These are phyloP conservation scores for Cryptococcus deneoformans DNA, from an alignment of 1,284 basidiomycete species.

Conservation along the genomic window DNA sequence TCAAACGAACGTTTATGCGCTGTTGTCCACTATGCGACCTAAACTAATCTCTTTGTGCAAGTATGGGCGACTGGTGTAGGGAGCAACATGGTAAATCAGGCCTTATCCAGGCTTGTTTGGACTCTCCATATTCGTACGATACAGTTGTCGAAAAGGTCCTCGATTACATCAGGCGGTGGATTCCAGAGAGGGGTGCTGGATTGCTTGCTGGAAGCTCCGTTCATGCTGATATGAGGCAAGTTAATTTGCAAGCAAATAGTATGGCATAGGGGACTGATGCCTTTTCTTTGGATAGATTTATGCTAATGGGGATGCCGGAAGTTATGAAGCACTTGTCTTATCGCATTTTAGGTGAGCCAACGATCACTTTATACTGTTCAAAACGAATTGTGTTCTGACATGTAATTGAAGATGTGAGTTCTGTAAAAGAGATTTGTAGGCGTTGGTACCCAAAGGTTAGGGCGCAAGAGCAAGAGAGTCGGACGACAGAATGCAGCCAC, in stretches of 20 bases:
- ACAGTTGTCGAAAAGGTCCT: conserved; percentile 47
- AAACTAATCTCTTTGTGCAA: conserved; percentile 8
- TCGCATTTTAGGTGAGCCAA: conserved; percentile 50
- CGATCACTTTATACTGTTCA: neutral
- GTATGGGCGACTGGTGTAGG: conserved; percentile 51
- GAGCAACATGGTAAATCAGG: conserved; percentile 48
- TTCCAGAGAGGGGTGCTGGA: conserved; percentile 49
- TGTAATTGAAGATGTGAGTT: conserved; percentile 37
- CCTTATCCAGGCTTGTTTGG: conserved; percentile 45
- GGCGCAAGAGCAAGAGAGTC: conserved; percentile 23
- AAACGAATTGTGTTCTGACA: no score
- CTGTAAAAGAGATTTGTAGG: conserved; percentile 51
- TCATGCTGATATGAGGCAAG: conserved; percentile 52
- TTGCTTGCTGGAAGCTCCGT: conserved; percentile 54
- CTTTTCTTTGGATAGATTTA: conserved; percentile 37
- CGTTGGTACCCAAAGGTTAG: conserved; percentile 50
- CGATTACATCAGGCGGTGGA: conserved; percentile 51
- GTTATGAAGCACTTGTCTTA: conserved; percentile 52
- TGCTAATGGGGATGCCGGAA: conserved; percentile 51
- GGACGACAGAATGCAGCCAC: conserved; percentile 37
- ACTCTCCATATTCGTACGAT: conserved; percentile 43
- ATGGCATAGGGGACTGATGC: neutral
- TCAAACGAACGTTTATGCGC: neutral
- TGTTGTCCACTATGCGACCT: neutral
- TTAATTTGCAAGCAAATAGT: neutral